These are phyloP conservation scores for Taphrina confusa DNA, from an alignment of 1,139 yeast species.

Conservation along the genomic window DNA sequence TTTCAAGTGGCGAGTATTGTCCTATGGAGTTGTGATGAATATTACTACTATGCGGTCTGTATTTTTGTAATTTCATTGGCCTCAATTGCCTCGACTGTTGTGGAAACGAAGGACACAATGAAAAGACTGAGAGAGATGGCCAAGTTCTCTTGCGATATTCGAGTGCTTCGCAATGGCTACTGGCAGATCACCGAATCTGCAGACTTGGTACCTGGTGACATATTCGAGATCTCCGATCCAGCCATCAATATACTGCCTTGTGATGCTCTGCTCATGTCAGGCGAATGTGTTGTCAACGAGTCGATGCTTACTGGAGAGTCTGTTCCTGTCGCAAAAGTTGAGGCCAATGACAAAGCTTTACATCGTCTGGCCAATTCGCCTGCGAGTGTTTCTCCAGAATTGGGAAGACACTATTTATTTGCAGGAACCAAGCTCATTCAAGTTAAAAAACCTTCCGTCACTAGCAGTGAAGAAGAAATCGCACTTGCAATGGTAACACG, in stretches of 20 bases:
- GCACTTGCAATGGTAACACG: constrained; percentile 85
- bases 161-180: constrained; percentile 89
- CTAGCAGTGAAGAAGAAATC: constrained; percentile 54
- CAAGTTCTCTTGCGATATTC: constrained; percentile 69
- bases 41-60: constrained; percentile 90
- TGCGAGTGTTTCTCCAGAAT: constrained; percentile 56
- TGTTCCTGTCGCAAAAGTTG: constrained; percentile 83
- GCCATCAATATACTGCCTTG: constrained; percentile 73
- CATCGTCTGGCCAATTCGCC: constrained; percentile 54
- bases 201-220: constrained; percentile 95
- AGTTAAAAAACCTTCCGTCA: constrained; percentile 61
- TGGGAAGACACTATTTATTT: constrained; percentile 75
- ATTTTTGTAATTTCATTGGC: constrained; percentile 80
- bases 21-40: constrained; percentile 88
- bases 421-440: constrained; percentile 87
- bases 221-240: constrained; percentile 88
- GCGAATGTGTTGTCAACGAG: constrained; percentile 92
- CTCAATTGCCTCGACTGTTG: constrained; percentile 73
- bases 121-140: constrained; percentile 72
- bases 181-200: constrained; percentile 78
- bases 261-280: constrained; percentile 80
- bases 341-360: constrained; percentile 66
- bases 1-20: constrained; percentile 90
- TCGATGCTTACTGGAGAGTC: constrained; percentile 97
- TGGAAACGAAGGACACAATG: constrained; percentile 80